Conservation (phyloP, 805 yeast species). For the Tetrapisispora arboricola region DNA sequence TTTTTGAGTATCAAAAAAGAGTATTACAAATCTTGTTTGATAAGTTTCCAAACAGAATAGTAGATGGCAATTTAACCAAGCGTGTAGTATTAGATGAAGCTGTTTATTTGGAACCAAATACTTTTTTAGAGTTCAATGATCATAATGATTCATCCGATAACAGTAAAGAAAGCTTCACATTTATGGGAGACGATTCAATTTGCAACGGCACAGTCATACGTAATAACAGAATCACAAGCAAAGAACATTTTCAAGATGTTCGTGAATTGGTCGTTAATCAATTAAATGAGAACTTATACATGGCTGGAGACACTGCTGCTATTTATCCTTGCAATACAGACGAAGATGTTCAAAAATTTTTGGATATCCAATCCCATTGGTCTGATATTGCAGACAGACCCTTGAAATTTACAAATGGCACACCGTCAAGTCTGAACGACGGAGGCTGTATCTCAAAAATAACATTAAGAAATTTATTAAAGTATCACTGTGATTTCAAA, state of each 20-base stretch:
- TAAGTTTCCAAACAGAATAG: constrained; percentile 30
- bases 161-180: no score
- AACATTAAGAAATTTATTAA: constrained; percentile 63
- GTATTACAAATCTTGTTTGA: constrained; percentile 32
- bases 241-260: constrained; percentile 84
- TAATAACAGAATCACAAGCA: constrained; percentile 55
- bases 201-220: constrained; percentile 36
- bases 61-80: constrained; percentile 10
- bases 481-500: constrained; percentile 72
- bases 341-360: constrained; percentile 49
- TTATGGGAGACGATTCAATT: constrained; percentile 12
- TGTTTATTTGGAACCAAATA: constrained; percentile 21
- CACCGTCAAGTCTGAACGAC: constrained; percentile 29
- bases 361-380: constrained; percentile 66
- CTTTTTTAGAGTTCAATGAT: constrained; percentile 13
- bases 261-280: constrained; percentile 43
- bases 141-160: no score
- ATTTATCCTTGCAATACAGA: constrained; percentile 67
- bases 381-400: constrained; percentile 52
- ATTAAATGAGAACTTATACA: constrained; percentile 28
- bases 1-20: constrained; percentile 58
- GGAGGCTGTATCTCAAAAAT: constrained; percentile 54
- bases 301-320: constrained; percentile 76
- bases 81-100: constrained; percentile 18
- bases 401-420: constrained; percentile 22